Evolutionary conservation across 2,329 filamentous ascomycete genomes (phyloP).

Genomic region (Aureobasidium sp.): DNA sequence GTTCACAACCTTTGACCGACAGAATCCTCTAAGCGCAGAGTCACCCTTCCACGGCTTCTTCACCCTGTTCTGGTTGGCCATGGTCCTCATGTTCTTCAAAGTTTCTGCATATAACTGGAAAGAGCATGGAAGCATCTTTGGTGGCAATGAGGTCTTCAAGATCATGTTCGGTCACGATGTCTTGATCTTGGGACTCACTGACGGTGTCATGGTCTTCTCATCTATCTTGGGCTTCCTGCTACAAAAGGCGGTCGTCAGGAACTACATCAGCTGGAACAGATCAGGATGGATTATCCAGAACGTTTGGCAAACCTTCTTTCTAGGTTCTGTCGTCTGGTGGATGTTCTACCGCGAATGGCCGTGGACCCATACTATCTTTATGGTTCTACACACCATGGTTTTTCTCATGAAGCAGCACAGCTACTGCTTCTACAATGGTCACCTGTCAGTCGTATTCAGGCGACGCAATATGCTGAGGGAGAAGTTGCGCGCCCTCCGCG

Average conservation of each 20-base stretch:
- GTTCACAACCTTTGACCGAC: constrained; percentile 66
- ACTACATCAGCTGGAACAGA: constrained; percentile 58
- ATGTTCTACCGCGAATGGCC: constrained; percentile 67
- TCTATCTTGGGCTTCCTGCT: constrained; percentile 59
- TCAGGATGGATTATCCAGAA: constrained; percentile 68
- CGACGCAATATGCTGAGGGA: constrained; percentile 34
- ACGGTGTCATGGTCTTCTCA: constrained; percentile 59
- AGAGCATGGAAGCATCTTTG: constrained; percentile 59
- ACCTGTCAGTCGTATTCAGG: constrained; percentile 51
- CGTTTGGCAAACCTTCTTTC: constrained; percentile 60
- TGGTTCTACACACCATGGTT: constrained; percentile 63
- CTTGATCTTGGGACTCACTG: constrained; percentile 47
- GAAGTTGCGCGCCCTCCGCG: constrained; percentile 51
- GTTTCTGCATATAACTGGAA: constrained; percentile 62
- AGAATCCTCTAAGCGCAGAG: constrained; percentile 55
- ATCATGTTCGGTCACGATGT: constrained; percentile 55
- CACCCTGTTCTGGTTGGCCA: constrained; percentile 67
- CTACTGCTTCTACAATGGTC: constrained; percentile 71
- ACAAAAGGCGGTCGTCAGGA: constrained; percentile 51
- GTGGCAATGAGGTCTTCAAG: constrained; percentile 62
- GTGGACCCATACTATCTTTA: constrained; percentile 75
- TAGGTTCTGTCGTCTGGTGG: constrained; percentile 54
- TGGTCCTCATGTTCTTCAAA: constrained; percentile 57
- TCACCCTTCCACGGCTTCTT: constrained; percentile 74
- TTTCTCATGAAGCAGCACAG: constrained; percentile 82